Conservation (phyloP, 1,284 basidiomycete genomes). For the Cryptococcus maquisensis region DNA sequence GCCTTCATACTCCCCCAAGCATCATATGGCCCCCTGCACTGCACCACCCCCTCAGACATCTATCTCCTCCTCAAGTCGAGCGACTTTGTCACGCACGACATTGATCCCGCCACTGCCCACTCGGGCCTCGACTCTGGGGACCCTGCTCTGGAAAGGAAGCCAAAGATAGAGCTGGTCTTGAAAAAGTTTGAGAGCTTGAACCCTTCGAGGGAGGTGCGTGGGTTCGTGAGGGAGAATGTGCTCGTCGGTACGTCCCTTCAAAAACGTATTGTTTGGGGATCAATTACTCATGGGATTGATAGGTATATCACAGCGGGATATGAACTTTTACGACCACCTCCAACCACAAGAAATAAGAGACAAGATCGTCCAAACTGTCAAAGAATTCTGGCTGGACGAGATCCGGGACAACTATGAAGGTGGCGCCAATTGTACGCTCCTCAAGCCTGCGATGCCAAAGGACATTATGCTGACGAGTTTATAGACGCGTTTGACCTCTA, state of each 20-base stretch:
- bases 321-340: slow-evolving; percentile 83
- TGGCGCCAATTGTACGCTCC: slow-evolving; percentile 63
- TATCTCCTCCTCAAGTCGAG: slow-evolving; percentile 91
- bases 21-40: slow-evolving; percentile 77
- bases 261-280: too few relatives aligned
- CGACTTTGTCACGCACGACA: slow-evolving; percentile 81
- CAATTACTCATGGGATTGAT: background rate
- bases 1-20: slow-evolving; percentile 77
- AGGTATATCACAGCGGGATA: slow-evolving; percentile 88
- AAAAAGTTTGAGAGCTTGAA: slow-evolving; percentile 88
- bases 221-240: slow-evolving; percentile 69
- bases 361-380: slow-evolving; percentile 58
- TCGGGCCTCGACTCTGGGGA: slow-evolving; percentile 32
- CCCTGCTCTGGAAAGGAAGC: slow-evolving; percentile 30
- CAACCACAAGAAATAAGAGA: slow-evolving; percentile 58
- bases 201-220: slow-evolving; percentile 74
- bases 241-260: slow-evolving; percentile 60
- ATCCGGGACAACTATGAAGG: slow-evolving; percentile 60
- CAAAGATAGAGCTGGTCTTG: slow-evolving; percentile 79
- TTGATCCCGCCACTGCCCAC: slow-evolving; percentile 53
- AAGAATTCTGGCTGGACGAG: slow-evolving; percentile 64
- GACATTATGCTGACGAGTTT: background rate
- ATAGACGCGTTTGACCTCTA: slow-evolving; percentile 82
- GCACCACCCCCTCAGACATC: slow-evolving; percentile 80
- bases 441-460: background rate